Conservation (phyloP, 2,329 filamentous ascomycete species). For the Phialemoniopsis sp. region DNA sequence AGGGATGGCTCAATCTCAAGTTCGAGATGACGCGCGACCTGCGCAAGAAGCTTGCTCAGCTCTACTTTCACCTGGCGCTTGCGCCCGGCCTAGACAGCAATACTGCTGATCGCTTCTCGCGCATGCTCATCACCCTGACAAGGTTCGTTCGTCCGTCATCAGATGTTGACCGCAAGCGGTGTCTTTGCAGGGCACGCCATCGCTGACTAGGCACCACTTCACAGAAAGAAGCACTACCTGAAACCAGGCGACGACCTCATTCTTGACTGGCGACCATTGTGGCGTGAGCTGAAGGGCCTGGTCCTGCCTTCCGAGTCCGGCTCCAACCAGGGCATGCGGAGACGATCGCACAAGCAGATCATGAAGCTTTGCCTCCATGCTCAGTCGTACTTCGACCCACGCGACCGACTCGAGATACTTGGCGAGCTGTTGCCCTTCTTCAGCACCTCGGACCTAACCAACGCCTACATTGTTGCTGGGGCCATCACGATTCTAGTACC, state of each 20-base stretch:
- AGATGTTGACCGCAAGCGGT: background rate
- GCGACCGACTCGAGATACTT: constrained; percentile 76
- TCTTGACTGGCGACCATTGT: constrained; percentile 90
- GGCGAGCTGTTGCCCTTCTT: constrained; percentile 83
- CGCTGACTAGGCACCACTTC: constrained; percentile 17
- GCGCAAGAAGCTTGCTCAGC: constrained; percentile 75
- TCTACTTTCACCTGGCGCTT: constrained; percentile 92
- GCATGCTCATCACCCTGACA: constrained; percentile 95
- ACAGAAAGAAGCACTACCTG: constrained; percentile 89
- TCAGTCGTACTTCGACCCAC: constrained; percentile 88
- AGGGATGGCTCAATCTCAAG: constrained; percentile 93
- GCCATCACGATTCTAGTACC: constrained; percentile 84
- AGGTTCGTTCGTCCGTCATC: constrained; percentile 56
- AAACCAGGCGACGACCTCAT: constrained; percentile 85
- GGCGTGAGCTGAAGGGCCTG: constrained; percentile 86
- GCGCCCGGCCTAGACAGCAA: constrained; percentile 82
- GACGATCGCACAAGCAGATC: constrained; percentile 59
- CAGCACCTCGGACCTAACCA: constrained; percentile 87
- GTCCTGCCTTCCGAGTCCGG: constrained; percentile 83
- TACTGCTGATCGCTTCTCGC: constrained; percentile 85
- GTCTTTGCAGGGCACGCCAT: background rate
- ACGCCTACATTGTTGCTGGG: constrained; percentile 89
- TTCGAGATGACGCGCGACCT: constrained; percentile 90
- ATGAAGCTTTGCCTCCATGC: constrained; percentile 88
- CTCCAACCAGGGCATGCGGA: constrained; percentile 50